Percentiles rank a stretch among this genome's conserved stretches.
These are phyloP conservation scores for Fennellomyces sp. DNA, from an alignment of 371 early-diverging fungal genomes.

Conservation along the genomic window DNA sequence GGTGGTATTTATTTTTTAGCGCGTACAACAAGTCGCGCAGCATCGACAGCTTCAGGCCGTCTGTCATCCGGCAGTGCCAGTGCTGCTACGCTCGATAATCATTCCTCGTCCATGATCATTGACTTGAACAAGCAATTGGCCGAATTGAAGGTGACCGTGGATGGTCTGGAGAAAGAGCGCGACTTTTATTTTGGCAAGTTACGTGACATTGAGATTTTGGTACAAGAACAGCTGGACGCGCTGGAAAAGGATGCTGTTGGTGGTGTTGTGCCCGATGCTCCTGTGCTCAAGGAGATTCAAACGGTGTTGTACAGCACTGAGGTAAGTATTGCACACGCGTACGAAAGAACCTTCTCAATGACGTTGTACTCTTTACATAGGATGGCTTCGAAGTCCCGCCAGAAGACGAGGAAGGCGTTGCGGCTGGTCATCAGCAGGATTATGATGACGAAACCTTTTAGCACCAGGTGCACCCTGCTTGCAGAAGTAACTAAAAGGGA, in stretches of 20 bases:
- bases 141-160: conserved; percentile 82
- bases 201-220: conserved; percentile 89
- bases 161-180: conserved; percentile 92
- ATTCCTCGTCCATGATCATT: conserved; percentile 56
- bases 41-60: conserved; percentile 20
- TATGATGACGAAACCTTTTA: conserved; percentile 52
- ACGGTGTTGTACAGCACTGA: conserved; percentile 84
- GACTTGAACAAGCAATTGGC: conserved; percentile 74
- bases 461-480: no score
- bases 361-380: conserved; percentile 4
- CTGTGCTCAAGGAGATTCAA: conserved; percentile 76
- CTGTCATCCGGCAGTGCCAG: conserved; percentile 33
- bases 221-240: conserved; percentile 72
- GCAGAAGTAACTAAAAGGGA: no score
- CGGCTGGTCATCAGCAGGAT: conserved; percentile 14
- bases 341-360: not conserved
- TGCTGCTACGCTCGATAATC: conserved; percentile 31
- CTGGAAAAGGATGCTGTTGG: conserved; percentile 34
- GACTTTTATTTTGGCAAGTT: conserved; percentile 95
- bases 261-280: conserved; percentile 27
- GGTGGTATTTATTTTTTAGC: conserved; percentile 14
- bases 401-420: conserved; percentile 24
- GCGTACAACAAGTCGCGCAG: conserved; percentile 32
- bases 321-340: conserved; percentile 29
- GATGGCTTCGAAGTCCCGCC: conserved; percentile 42